A percentile compares a stretch with the other conserved stretches of the same genome.
Evolutionary conservation across 371 early-diverging fungal species (phyloP).

Genomic region (Syncephalastrum contaminatum): DNA sequence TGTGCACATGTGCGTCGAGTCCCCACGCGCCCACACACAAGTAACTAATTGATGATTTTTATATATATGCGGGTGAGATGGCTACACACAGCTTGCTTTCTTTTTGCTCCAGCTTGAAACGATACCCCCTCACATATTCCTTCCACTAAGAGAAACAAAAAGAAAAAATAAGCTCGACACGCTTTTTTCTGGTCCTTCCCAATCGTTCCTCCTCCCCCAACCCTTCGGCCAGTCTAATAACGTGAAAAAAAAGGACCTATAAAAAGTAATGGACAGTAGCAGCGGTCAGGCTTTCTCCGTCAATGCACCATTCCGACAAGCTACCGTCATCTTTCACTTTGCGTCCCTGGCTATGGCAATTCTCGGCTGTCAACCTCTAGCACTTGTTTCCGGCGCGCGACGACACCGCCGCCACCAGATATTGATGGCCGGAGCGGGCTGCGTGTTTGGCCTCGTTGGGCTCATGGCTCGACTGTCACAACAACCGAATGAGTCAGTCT

Average conservation of each 20-base stretch:
- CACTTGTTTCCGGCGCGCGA: slow-evolving; percentile 35
- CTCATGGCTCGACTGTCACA: slow-evolving; percentile 25
- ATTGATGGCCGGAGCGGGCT: slow-evolving; percentile 19
- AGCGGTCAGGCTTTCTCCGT: slow-evolving; percentile 36
- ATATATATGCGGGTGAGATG: no score
- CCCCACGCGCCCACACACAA: no score
- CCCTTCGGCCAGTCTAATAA: slow-evolving; percentile 5
- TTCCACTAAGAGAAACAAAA: slow-evolving; percentile 7
- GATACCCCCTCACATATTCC: slow-evolving; percentile 4
- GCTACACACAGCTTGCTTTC: slow-evolving; percentile 3
- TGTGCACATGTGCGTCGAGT: no score
- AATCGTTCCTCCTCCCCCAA: background rate
- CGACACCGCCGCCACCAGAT: slow-evolving; percentile 25
- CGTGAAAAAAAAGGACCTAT: slow-evolving; percentile 7
- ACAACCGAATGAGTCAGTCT: slow-evolving; percentile 1
- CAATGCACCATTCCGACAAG: slow-evolving; percentile 41
- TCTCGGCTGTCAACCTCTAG: slow-evolving; percentile 39
- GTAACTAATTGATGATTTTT: no score
- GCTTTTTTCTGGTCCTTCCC: background rate
- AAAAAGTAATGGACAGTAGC: slow-evolving; percentile 24
- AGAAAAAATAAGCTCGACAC: background rate
- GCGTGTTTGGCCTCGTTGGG: slow-evolving; percentile 26
- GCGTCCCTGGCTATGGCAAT: slow-evolving; percentile 36
- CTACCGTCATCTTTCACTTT: slow-evolving; percentile 38
- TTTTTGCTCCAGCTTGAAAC: background rate